A percentile compares a stretch with the other conserved stretches of the same genome.
phyloP scores from a whole-genome alignment of 2,329 filamentous ascomycete genomes.

The Graphilbum sp. region DNA sequence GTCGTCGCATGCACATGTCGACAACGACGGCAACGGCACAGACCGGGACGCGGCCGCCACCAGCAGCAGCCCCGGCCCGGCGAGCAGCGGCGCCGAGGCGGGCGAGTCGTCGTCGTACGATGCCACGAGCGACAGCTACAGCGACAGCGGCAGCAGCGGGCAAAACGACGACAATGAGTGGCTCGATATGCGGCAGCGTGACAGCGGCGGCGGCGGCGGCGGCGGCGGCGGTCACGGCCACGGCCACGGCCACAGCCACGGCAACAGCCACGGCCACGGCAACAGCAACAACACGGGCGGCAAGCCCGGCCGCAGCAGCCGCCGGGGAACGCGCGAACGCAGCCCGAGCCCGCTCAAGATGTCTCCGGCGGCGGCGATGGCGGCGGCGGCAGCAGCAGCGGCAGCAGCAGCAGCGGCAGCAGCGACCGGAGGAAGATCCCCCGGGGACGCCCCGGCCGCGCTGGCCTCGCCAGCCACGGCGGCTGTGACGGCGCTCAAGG shows the following conservation, averaged over 20 bases:
- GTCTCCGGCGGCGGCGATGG: neutral
- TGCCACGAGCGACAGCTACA: neutral
- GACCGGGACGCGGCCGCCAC: neutral
- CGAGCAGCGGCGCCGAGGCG: neutral
- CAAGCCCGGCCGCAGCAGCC: neutral
- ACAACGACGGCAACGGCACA: neutral
- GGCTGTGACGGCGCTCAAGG: constrained; percentile 53
- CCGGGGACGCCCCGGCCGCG: constrained; percentile 16
- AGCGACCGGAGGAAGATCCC: constrained; percentile 7
- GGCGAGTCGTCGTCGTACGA: constrained; percentile 8
- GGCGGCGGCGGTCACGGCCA: no score
- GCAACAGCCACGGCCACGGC: no score
- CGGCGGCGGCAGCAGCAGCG: constrained; percentile 6
- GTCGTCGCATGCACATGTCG: neutral
- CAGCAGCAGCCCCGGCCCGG: neutral
- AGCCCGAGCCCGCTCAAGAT: neutral
- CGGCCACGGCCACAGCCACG: no score
- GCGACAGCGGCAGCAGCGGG: constrained; percentile 7
- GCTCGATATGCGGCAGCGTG: constrained; percentile 21
- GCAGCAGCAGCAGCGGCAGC: constrained; percentile 10
- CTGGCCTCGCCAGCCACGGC: constrained; percentile 41
- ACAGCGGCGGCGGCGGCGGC: neutral
- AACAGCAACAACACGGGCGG: no score
- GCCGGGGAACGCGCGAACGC: constrained; percentile 3
- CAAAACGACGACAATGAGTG: constrained; percentile 23